Base-by-base conservation (phyloP, 768 basidiomycete genomes). In the Naganishia randhawae region DNA sequence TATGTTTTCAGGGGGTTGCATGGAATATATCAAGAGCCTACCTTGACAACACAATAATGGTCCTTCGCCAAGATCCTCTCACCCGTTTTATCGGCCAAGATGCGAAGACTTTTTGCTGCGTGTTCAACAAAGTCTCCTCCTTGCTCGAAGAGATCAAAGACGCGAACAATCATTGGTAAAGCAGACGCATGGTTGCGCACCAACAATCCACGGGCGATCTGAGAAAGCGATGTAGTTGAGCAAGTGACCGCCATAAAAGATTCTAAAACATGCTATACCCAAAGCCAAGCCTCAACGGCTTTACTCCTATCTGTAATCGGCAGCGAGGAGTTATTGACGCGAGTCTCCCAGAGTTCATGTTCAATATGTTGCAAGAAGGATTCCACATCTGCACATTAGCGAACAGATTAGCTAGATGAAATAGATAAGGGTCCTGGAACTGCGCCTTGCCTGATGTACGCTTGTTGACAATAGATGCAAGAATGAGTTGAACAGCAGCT, bases 161-260 rank as follows among this genome's bases (percentile, higher is more conserved):
- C 78, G 3, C 84, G 80, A 35, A 89, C 84, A 13, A 88, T 81
- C 69, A 88, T 87, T 0, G 77, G 71, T 67, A 83, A 80, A 0
- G 87, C 86, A 3, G 81, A 77, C 0, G 85, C 78, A 74, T 95
- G 87, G 31, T 87, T 87, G 14, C 88, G 85, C 0, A 93, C 85
- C 1, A 93, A 81, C 29, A 99, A 82, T 0, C 86, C 91, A 78
- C 90, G 90, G 22, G 86, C 84, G 16, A 91, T 83, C 95, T 96
- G 25, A 35, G 25, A 53, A 17, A 19, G 14, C n/a, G 11, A 45
- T 13, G 25, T 22, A 61, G 54, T 4, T 41, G n/a, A 39, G 45
- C 22, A 5, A 31, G 19, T 33, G 27, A 31, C 6, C 42, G 25
- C 16, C 9, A 27, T 6, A 3, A n/a, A 22, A 33, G 1, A 29